phyloP scores from a whole-genome alignment of 306 rosid species.

The Quercus dentata region DNA sequence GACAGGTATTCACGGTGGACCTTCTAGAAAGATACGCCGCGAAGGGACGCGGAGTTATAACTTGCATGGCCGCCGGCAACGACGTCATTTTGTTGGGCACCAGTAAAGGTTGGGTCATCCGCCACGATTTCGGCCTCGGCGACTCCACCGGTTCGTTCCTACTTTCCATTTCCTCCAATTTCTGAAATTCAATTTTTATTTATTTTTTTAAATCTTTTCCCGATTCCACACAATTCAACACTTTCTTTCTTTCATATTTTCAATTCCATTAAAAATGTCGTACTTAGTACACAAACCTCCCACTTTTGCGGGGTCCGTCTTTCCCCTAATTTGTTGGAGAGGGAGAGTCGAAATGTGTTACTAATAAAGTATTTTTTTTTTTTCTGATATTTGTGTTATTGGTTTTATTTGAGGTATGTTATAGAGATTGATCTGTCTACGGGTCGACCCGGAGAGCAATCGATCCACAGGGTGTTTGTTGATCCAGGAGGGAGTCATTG shows the following conservation, averaged over 20 bases:
- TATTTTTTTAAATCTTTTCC: no score
- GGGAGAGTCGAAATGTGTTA: no score
- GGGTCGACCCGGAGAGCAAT: constrained; percentile 92
- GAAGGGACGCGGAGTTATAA: constrained; percentile 84
- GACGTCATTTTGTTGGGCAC: constrained; percentile 90
- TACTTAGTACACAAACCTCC: no score
- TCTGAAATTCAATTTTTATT: no score
- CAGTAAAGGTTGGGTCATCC: constrained; percentile 93
- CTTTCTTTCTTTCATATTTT: no score
- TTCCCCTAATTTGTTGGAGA: no score
- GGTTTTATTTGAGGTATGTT: constrained; percentile 19
- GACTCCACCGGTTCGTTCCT: constrained; percentile 61
- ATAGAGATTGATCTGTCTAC: constrained; percentile 79
- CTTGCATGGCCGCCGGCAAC: constrained; percentile 90
- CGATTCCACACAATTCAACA: no score
- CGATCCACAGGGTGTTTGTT: constrained; percentile 91
- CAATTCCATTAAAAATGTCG: no score
- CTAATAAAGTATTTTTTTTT: neutral
- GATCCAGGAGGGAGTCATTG: constrained; percentile 99
- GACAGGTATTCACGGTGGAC: constrained; percentile 90
- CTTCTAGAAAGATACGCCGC: constrained; percentile 90
- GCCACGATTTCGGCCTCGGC: constrained; percentile 92
- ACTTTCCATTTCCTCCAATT: neutral
- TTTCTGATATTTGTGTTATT: neutral
- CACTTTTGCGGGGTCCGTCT: no score